Base-by-base conservation (phyloP, 2,329 filamentous ascomycete genomes). In the Dactylonectria macrodidyma region DNA sequence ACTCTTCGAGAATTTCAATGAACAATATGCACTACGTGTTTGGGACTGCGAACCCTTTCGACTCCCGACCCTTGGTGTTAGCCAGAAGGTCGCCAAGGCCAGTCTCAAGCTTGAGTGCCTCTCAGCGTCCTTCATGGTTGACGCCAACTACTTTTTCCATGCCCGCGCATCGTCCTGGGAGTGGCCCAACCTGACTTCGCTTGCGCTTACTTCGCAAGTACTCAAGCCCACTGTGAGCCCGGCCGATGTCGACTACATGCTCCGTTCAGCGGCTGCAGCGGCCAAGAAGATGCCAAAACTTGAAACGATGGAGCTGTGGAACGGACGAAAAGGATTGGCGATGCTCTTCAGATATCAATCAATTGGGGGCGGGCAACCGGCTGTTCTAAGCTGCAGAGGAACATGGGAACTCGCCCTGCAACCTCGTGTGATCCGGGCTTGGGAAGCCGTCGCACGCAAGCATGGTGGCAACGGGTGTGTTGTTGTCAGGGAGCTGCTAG, bases 221-320 rank as follows among this genome's bases (percentile, higher is more conserved):
- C 73, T 79, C n/a, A 54, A 62, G 9, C 65, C 67, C 47, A 55
- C 72, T 38, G 58, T 52, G 57, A 59, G 59, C 59, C 19, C 47
- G 16, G n/a, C 46, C 16, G 51, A 60, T 14, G 74, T 77, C 46
- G 67, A 62, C 59, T 36, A 69, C 19, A 71, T 80, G 71, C 72
- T 78, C 47, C 48, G 51, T 56, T 63, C 58, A 30, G 78, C 78
- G 0, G 77, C 75, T 12, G 66, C 56, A n/a, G 75, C 71, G 6
- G 72, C 70, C 10, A 52, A 48, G 9, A 74, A 69, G 47, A 81
- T 81, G 78, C 76, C 78, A 19, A 69, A 69, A n/a, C 73, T 79
- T 26, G 36, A 75, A 58, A 77, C 67, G 36, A 74, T 80, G 75
- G 77, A 80, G 55, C 71, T 81, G 50, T 81, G 77, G 79, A 79